Evolutionary conservation across 2,329 filamentous ascomycete species (phyloP), one percentile per base, ranked within the genome.

Genomic region (Cercospora canescens): DNA sequence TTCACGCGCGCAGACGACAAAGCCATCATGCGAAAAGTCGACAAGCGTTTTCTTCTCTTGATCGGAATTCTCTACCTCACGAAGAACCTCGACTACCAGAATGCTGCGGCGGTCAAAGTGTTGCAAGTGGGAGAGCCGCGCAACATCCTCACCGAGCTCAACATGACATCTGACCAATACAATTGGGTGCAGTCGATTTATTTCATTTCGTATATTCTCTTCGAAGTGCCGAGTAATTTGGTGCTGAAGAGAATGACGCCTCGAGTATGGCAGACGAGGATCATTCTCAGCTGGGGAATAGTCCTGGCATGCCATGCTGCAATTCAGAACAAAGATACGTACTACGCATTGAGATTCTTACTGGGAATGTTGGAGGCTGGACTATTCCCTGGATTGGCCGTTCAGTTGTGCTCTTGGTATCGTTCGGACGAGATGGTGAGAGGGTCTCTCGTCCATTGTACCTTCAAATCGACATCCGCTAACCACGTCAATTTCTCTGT

Each of bases 211-310:
- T 81, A 79, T 64, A 72, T 75, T 24, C 57, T 70, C 30, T 74
- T 78, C 35, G 78, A 80, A 32, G 73, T 79, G 2, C 76, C 79
- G 18, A 76, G 73, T 18, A 81, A 80, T 59, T 61, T 80, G 4
- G 69, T 79, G 30, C 70, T 81, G 62, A 79, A 79, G 63, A 70
- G 67, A 34, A 69, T 82, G 64, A 80, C 82, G 7, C 85, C 68
- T 3, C 45, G 68, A 6, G 64, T 66, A 21, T 73, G 77, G 65
- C 63, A 69, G 71, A 66, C 65, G n/a, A 52, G 67, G 12, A 69
- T 69, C 66, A 82, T 88, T 9, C 85, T 86, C 12, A 62, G 56
- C 7, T 60, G 88, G 12, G 84, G 88, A 9, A 70, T 73, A 37
- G 65, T 75, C 2, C 69, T 69, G 1, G 73, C 72, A 68, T 73